Percentiles rank a stretch among this genome's conserved stretches.
Evolutionary conservation across 164 flowering plant genomes (phyloP).

Genomic region (Aristolochia californica): DNA sequence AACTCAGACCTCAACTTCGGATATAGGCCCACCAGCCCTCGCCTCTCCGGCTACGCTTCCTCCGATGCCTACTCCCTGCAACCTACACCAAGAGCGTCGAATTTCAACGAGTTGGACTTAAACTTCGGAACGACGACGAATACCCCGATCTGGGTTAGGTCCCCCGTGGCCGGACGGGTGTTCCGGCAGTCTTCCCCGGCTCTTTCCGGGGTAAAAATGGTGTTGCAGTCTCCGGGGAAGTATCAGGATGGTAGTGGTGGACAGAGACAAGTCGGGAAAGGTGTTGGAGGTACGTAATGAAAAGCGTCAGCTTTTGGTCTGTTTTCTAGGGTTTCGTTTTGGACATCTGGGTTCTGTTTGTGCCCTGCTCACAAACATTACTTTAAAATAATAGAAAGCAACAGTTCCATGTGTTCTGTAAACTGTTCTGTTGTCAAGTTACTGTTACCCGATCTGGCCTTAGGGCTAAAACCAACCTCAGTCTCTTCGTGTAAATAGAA

Average conservation of each 20-base stretch:
- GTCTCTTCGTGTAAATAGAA: too few species aligned
- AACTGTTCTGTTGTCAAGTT: too few species aligned
- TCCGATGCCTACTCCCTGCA: slow-evolving; percentile 62
- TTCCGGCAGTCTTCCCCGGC: slow-evolving; percentile 37
- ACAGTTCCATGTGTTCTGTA: too few species aligned
- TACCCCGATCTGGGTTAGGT: slow-evolving; percentile 35
- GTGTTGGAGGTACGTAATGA: slow-evolving; percentile 26
- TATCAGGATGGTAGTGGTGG: slow-evolving; percentile 18
- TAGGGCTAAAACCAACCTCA: too few species aligned
- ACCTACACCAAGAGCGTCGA: slow-evolving; percentile 53
- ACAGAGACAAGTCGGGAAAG: slow-evolving; percentile 22
- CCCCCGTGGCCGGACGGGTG: slow-evolving; percentile 34
- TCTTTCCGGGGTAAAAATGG: slow-evolving; percentile 20
- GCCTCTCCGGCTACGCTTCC: slow-evolving; percentile 47
- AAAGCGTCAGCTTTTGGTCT: background rate
- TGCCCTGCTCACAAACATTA: background rate
- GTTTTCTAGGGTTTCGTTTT: background rate
- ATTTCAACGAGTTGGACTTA: slow-evolving; percentile 41
- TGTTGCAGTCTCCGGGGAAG: slow-evolving; percentile 34
- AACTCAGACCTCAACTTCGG: slow-evolving; percentile 27
- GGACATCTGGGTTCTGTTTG: background rate
- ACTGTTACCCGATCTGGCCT: too few species aligned
- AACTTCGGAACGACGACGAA: slow-evolving; percentile 16
- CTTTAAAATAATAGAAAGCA: background rate
- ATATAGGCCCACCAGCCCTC: slow-evolving; percentile 34